A percentile compares a stretch with the other conserved stretches of the same genome.
Evolutionary conservation across 2,329 filamentous ascomycete species (phyloP).

Genomic region (Grosmannia huntii): DNA sequence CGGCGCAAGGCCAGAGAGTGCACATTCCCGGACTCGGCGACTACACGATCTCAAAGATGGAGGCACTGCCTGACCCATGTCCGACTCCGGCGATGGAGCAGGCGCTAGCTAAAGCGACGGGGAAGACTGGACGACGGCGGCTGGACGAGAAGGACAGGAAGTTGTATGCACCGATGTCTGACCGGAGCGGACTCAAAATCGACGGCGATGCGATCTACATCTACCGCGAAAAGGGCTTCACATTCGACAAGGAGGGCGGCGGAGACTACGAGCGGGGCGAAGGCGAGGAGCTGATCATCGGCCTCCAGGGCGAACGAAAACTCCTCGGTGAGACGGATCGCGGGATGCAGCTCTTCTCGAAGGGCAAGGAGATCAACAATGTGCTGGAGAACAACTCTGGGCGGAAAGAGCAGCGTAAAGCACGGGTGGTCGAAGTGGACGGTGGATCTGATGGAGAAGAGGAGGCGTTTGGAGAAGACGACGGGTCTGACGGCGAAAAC

Average conservation of each 20-base stretch:
- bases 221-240: slow-evolving; percentile 56
- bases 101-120: slow-evolving; percentile 68
- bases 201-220: slow-evolving; percentile 97
- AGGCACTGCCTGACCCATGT: slow-evolving; percentile 84
- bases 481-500: slow-evolving; percentile 26
- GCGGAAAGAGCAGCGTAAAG: slow-evolving; percentile 43
- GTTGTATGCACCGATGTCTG: slow-evolving; percentile 94
- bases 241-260: slow-evolving; percentile 53
- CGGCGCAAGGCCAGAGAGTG: slow-evolving; percentile 70
- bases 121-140: slow-evolving; percentile 64
- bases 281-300: slow-evolving; percentile 88
- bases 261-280: slow-evolving; percentile 70
- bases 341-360: slow-evolving; percentile 75
- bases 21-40: slow-evolving; percentile 91
- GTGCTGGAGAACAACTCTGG: slow-evolving; percentile 49
- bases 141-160: slow-evolving; percentile 96
- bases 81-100: slow-evolving; percentile 88
- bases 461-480: slow-evolving; percentile 20
- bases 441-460: slow-evolving; percentile 39
- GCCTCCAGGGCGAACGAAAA: slow-evolving; percentile 69
- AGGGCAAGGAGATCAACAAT: slow-evolving; percentile 54
- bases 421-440: slow-evolving; percentile 46
- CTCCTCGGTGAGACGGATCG: slow-evolving; percentile 72
- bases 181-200: slow-evolving; percentile 88
- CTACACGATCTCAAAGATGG: slow-evolving; percentile 69